These are phyloP conservation scores for Pyrenula aspistea DNA, from an alignment of 495 filamentous ascomycete species.

Conservation along the genomic window DNA sequence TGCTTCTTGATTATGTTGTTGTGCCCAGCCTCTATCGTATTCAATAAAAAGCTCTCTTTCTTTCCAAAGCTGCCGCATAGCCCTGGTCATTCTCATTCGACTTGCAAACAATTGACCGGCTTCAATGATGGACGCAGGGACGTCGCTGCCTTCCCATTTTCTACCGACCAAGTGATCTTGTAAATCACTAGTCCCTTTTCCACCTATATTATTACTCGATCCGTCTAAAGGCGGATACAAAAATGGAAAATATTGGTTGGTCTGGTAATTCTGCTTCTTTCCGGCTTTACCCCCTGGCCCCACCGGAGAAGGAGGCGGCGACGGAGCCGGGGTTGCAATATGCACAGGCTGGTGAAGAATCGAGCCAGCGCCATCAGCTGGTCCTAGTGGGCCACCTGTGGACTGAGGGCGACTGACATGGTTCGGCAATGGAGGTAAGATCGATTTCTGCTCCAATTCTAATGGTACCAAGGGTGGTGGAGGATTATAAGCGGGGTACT, in stretches of 20 bases:
- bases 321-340: slow-evolving; percentile 95
- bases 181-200: slow-evolving; percentile 64
- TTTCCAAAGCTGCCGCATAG: slow-evolving; percentile 88
- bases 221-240: slow-evolving; percentile 87
- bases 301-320: slow-evolving; percentile 84
- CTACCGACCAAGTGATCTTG: slow-evolving; percentile 68
- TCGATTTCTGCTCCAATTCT: slow-evolving; percentile 79
- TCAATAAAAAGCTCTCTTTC: slow-evolving; percentile 83
- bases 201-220: slow-evolving; percentile 71
- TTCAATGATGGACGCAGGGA: slow-evolving; percentile 85
- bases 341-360: slow-evolving; percentile 95
- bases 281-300: slow-evolving; percentile 80
- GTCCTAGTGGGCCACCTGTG: slow-evolving; percentile 28
- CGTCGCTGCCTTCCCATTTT: slow-evolving; percentile 81
- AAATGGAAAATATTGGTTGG: slow-evolving; percentile 96
- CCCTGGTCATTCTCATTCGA: slow-evolving; percentile 78
- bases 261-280: slow-evolving; percentile 99
- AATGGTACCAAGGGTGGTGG: slow-evolving; percentile 74
- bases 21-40: slow-evolving; percentile 75
- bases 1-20: slow-evolving; percentile 36
- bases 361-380: slow-evolving; percentile 44
- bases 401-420: slow-evolving; percentile 44
- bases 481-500: slow-evolving; percentile 92
- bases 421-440: slow-evolving; percentile 73
- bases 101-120: slow-evolving; percentile 87